These are phyloP conservation scores for Ascochyta lentis DNA, from an alignment of 2,329 filamentous ascomycete genomes.

Conservation along the genomic window DNA sequence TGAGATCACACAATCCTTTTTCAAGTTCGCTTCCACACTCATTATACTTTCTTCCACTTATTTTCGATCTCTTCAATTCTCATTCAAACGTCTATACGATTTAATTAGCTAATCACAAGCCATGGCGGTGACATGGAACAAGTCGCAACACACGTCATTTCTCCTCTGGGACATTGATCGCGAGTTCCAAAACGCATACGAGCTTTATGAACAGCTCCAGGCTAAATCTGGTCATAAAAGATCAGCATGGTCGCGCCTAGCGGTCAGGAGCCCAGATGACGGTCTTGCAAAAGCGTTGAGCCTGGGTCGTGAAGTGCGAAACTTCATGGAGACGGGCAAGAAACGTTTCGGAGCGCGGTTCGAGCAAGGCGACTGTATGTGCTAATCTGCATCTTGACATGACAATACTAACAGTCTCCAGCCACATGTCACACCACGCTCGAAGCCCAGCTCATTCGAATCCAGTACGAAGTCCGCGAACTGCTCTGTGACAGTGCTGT, in stretches of 20 bases:
- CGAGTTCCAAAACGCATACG: conserved; percentile 43
- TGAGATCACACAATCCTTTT: not conserved
- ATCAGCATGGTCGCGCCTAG: conserved; percentile 36
- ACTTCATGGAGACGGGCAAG: conserved; percentile 36
- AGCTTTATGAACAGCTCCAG: conserved; percentile 43
- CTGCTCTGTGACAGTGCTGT: conserved; percentile 40
- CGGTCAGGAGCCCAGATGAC: conserved; percentile 34
- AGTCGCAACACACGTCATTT: conserved; percentile 39
- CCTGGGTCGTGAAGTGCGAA: conserved; percentile 36
- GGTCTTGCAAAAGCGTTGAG: conserved; percentile 34
- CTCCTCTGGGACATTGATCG: conserved; percentile 47
- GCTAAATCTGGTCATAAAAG: conserved; percentile 28
- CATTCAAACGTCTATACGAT: not conserved
- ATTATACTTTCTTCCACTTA: not conserved
- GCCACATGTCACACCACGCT: conserved; percentile 42
- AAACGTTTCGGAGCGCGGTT: conserved; percentile 38
- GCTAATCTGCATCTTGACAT: not conserved
- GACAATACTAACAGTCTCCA: conserved; percentile 26
- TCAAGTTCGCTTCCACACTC: conserved; percentile 2
- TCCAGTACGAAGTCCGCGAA: conserved; percentile 43
- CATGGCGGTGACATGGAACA: conserved; percentile 33
- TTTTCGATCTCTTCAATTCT: not conserved
- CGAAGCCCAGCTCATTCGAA: conserved; percentile 40
- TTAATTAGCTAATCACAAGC: not conserved
- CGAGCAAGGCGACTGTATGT: conserved; percentile 44